Base-by-base conservation (phyloP, 805 yeast genomes). In the Saccharomycodes ludwigii region DNA sequence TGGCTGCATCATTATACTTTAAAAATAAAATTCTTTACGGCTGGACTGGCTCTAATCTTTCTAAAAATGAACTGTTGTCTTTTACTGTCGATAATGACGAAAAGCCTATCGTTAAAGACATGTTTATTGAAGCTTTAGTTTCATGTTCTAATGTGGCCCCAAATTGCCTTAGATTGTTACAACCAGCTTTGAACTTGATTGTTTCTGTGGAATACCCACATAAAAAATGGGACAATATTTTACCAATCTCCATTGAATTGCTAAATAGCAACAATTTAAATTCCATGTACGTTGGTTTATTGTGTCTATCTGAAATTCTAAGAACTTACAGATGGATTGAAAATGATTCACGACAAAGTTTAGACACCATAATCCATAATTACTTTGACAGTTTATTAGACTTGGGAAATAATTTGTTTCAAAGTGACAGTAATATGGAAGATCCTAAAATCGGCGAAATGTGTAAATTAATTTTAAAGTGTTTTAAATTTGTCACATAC, bases 1-100 rank as follows among this genome's bases (percentile, higher is more conserved):
- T 72, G 30, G 81, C 93, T 9, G 78, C 93, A 2, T 85, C 91
- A 0, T 75, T 88, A 4, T 83, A 73, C 53, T 71, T 84, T 53
- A 88, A 88, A 52, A 86, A 88, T 53, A 65, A 74, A 35, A 65
- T 84, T 15, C 59, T 64, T 11, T 64, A 70, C 22, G 64, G 69
- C 31, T 86, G 96, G 96, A 47, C 40, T 29, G 40, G 52, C 9
- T 40, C 40, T 7, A 18, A 19, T 16, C 18, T 29, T 11, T 36
- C 50, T 11, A 49, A 43, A 9, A 61, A 50, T n/a, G 47, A 43
- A n/a, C 37, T 47, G 7, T 30, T 44, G 7, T 47, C 51, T 5
- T 36, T 40, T 18, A 40, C 35, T 13, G 72, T 83, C 9, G 78
- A 74, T 40, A 58, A 61, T 4, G 85, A 70, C 37, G 96, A 88